Base-by-base conservation (phyloP, 495 filamentous ascomycete genomes). In the Tuber borchii region DNA sequence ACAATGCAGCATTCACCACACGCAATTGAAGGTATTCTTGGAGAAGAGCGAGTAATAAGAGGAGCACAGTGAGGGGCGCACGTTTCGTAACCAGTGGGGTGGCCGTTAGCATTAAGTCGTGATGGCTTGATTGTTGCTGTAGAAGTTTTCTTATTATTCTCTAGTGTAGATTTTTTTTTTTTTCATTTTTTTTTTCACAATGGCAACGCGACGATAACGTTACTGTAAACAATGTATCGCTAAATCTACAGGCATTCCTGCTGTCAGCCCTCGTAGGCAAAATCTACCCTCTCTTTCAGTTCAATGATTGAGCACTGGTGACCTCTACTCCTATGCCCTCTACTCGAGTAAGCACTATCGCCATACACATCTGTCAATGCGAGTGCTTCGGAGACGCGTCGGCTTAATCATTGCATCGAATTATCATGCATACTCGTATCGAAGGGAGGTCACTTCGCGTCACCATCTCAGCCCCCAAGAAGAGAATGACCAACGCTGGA, bases 1-100 rank as follows among this genome's bases (percentile, higher is more conserved):
- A 71, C 70, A 42, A 42, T 6, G 39, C 43, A 65, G 56, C 70
- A 71, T 71, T 45, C 39, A 71, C 70, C 39, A 71, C 70, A 45
- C 39, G n/a, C 70, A 71, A 71, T 45, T 42, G 26, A 16, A 44
- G 34, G 39, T 42, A n/a, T 71, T 40, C 70, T 40, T 40, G 70
- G 12, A 45, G 31, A 45, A 7, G 26, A 20, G 22, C 26, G 9
- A 42, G 70, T n/a, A 19, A 43, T n/a, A 22, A 20, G 20, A 43
- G 17, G 2, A 61, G 48, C 9, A 8, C 26, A 65, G 56, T 31
- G 16, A 65, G 56, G 26, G 51, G 51, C 51, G 2, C 51, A 65
- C 56, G 56, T 65, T 65, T 26, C 31, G 56, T 65, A 65, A 19
- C 56, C 26, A 19, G 56, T 65, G 56, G n/a, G 26, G 9, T 65